Evolutionary conservation across 345 rosid genomes (phyloP).

Genomic region (Sisymbrium irio): DNA sequence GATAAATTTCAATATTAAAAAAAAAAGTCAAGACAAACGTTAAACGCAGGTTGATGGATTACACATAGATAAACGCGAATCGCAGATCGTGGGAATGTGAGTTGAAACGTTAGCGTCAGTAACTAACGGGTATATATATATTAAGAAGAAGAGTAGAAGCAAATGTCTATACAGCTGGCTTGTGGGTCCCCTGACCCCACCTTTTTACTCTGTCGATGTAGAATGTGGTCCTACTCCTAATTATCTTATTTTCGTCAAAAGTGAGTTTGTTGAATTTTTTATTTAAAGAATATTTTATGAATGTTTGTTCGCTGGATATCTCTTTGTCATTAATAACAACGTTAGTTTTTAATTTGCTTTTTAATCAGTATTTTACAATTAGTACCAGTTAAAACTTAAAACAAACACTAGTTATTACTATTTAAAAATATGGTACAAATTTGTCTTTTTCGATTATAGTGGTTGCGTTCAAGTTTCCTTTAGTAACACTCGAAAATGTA

Average conservation of each 20-base stretch:
- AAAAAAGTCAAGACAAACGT: slow-evolving; percentile 25
- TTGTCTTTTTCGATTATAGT: not conserved
- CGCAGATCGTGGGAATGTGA: slow-evolving; percentile 28
- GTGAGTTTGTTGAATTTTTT: slow-evolving; percentile 25
- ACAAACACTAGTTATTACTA: slow-evolving; percentile 1
- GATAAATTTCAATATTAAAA: not conserved
- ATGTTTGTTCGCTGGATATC: slow-evolving; percentile 40
- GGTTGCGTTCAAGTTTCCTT: not conserved
- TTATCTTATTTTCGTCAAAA: slow-evolving; percentile 5
- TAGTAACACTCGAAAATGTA: not conserved
- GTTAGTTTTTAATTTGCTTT: not conserved
- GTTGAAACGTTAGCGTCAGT: slow-evolving; percentile 19
- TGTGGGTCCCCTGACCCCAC: slow-evolving; percentile 30
- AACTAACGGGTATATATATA: slow-evolving; percentile 4
- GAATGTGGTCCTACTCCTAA: slow-evolving; percentile 26
- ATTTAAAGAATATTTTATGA: slow-evolving; percentile 31
- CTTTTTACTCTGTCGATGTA: slow-evolving; percentile 30
- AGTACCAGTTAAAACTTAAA: slow-evolving; percentile 15
- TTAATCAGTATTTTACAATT: not conserved
- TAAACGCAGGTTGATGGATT: not conserved
- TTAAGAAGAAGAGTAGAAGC: slow-evolving; percentile 8
- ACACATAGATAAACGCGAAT: slow-evolving; percentile 29
- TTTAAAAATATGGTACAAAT: not conserved
- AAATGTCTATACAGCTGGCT: slow-evolving; percentile 38
- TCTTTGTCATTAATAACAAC: slow-evolving; percentile 32